Conservation (phyloP, 2,329 filamentous ascomycete genomes). For the Aspergillus sp. region DNA sequence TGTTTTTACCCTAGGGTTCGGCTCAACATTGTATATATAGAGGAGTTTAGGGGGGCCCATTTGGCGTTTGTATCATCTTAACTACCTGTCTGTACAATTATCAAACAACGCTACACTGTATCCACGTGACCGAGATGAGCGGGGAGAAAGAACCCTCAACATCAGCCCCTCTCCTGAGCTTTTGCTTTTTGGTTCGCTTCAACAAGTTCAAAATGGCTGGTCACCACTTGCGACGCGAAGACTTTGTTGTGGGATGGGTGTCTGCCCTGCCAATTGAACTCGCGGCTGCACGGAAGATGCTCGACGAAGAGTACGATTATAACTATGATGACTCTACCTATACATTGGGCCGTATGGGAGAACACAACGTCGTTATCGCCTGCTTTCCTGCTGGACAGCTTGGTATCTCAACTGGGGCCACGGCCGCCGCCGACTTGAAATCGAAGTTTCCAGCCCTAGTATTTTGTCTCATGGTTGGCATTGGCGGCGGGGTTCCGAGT, state of each 20-base stretch:
- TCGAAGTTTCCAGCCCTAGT: too few relatives aligned
- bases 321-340: neutral
- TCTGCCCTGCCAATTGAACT: neutral
- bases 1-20: neutral
- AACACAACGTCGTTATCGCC: neutral
- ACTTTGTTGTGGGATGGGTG: neutral
- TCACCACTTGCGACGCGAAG: neutral
- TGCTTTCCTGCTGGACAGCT: neutral
- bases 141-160: neutral
- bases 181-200: neutral
- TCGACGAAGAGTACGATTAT: neutral
- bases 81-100: neutral
- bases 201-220: neutral
- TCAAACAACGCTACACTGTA: neutral
- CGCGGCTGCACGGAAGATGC: too few relatives aligned
- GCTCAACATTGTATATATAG: neutral
- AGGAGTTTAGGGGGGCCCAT: slow-evolving; percentile 3
- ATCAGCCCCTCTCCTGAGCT: neutral
- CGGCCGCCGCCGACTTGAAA: too few relatives aligned
- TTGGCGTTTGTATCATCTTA: slow-evolving; percentile 5
- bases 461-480: too few relatives aligned
- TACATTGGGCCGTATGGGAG: neutral
- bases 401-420: too few relatives aligned
- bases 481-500: too few relatives aligned
- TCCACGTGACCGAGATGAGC: neutral